These are phyloP conservation scores for Penicillium paradoxum DNA, from an alignment of 495 filamentous ascomycete genomes.

Conservation along the genomic window DNA sequence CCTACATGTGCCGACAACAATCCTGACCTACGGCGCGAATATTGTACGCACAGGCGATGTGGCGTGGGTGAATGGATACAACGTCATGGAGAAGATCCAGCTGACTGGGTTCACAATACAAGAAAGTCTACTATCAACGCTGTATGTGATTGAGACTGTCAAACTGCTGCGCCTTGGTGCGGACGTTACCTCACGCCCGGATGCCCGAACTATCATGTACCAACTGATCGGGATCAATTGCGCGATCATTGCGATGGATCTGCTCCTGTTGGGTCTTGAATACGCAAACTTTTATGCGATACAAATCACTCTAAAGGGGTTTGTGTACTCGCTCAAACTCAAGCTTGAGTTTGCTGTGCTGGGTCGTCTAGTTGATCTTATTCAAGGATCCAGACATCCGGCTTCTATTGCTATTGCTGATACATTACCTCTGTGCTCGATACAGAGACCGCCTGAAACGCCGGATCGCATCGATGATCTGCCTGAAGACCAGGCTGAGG, in stretches of 20 bases:
- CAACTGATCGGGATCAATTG: conserved; percentile 54
- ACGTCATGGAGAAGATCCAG: conserved; percentile 53
- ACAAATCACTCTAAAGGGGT: conserved; percentile 52
- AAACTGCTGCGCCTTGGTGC: conserved; percentile 46
- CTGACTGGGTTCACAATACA: conserved; percentile 54
- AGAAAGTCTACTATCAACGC: conserved; percentile 51
- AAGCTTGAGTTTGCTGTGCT: conserved; percentile 61
- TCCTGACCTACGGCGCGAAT: conserved; percentile 48
- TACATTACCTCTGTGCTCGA: conserved; percentile 25
- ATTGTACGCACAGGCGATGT: conserved; percentile 21
- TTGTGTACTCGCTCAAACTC: conserved; percentile 60
- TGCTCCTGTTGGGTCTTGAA: conserved; percentile 45
- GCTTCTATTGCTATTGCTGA: conserved; percentile 24
- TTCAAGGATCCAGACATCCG: conserved; percentile 30
- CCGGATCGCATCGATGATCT: conserved; percentile 3
- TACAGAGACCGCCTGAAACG: conserved; percentile 10
- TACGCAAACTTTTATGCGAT: conserved; percentile 49
- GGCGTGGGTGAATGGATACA: conserved; percentile 42
- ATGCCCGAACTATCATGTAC: conserved; percentile 45
- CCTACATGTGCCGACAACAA: conserved; percentile 46
- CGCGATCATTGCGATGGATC: conserved; percentile 48
- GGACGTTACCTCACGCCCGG: conserved; percentile 21
- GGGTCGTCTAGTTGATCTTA: conserved; percentile 44
- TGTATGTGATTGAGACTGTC: conserved; percentile 54
- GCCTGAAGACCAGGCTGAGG: conserved; percentile 7